Base-by-base conservation (phyloP, 495 filamentous ascomycete genomes). In the Platismatia glauca region DNA sequence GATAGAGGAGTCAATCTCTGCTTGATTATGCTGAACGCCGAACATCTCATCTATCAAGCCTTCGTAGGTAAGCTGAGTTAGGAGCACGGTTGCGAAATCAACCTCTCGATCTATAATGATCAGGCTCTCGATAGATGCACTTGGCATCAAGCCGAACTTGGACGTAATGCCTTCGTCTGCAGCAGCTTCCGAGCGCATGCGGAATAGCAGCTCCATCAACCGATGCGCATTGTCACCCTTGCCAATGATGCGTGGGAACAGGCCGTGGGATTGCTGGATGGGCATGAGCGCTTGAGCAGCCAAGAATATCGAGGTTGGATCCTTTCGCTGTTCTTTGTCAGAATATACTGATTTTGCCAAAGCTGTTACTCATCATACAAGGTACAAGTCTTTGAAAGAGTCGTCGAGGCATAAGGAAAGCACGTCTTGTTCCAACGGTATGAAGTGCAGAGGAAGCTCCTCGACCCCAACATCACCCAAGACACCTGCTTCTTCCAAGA, bases 1-100 rank as follows among this genome's bases (percentile, higher is more conserved):
- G 58, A 99, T 86, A 18, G 92, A 89, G 31, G 90, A 86, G 68
- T 97, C 93, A n/a, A 97, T 83, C 68, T 97, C 92, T 48, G 90
- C 86, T 72, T 95, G 89, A 72, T 93, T 97, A 62, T 86, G 74
- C 63, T 87, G 82, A 63, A 99, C 93, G 55, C 89, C 87, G 65
- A 96, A 95, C 41, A 90, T 82, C 74, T 99, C 95, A 71, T 99
- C 95, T 57, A 99, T 88, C 35, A 99, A 73, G 1, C 95, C 95
- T 75, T 97, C 92, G 69, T 99, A 99, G 12, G 95, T 99, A 46
- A 99, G 79, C 71, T 97, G 95, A 0, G 94, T 97, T 55, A 97
- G 83, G 16, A 99, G 81, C 3, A 87, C 85, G 27, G 94, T 95
- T 35, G 89, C 89, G 74, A 92, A 90, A 70, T 99, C 95, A 55